Base-by-base conservation (phyloP, 768 basidiomycete species). In the Lepiota venenata region DNA sequence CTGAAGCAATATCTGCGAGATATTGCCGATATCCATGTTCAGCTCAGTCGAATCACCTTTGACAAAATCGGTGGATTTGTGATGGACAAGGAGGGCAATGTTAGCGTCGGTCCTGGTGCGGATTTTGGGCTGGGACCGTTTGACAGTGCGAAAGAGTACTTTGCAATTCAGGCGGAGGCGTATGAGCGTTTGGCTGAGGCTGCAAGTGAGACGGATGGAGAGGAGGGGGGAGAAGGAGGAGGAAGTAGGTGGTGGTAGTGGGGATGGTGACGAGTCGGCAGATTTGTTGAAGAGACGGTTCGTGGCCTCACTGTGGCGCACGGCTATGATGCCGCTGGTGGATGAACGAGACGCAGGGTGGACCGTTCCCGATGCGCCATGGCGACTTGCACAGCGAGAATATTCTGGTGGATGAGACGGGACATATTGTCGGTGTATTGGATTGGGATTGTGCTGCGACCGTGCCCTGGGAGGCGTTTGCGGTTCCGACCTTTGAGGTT, bases 361-460 rank as follows among this genome's bases (percentile, higher is more conserved):
- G 74, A 0, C 74, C 74, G 1, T 75, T 75, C 60, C 74, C 74
- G 2, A 69, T 74, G 66, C 69, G 72, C 6, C 73, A 74, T 47
- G 73, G 73, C 12, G 73, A 74, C 55, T 60, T 74, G 7, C 73
- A 74, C 59, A 72, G 70, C 59, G 71, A 74, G 47, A 74, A 74
- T 52, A 69, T 74, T 20, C 64, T 74, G 21, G 73, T 74, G 2
- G 73, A 74, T 56, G 48, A 61, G 43, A 68, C 66, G 1, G 73
- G 73, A 8, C 71, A 74, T 58, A 73, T 74, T 45, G 66, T 73
- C 9, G 73, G 73, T 3, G 71, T 74, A 2, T 62, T 74, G 25
- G 73, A 74, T 51, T 74, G 73, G 73, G 73, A 74, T 47, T 73
- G 73, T 60, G 72, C 73, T 0, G 71, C 71, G 14, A 74, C 74